Base-by-base conservation (phyloP, 2,329 filamentous ascomycete species). In the Didymella pinodella region DNA sequence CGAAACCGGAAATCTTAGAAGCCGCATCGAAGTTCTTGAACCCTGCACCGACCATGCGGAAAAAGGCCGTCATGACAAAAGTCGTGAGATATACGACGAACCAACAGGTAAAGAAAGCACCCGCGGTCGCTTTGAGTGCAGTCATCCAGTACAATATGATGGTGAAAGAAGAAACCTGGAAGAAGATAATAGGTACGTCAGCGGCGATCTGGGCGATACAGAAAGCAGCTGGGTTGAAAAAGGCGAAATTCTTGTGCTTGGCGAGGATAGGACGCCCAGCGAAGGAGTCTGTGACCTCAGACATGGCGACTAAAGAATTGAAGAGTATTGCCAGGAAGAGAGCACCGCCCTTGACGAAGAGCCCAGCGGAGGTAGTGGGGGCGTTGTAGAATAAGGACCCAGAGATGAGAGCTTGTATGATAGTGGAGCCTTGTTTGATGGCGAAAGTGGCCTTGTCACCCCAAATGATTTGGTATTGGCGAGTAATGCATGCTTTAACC, bases 161-260 rank as follows among this genome's bases (percentile, higher is more conserved):
- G 2, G 82, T 79, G 63, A 90, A 90, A 0, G 79, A 75, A 0
- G 82, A 81, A 16, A 89, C 79, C 65, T 90, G 88, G 61, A 88
- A 81, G 0, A 87, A 52, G 0, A 87, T 66, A 4, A 88, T 78
- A 0, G 86, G 83, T 0, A 84, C 76, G 60, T 85, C 83, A 7
- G 81, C 79, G n/a, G 79, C 31, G 89, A 64, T 75, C 93, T 94
- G 82, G 91, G 94, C 32, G 84, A 79, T 66, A 93, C 83, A 14
- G 85, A 80, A 70, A 89, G 92, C 90, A 7, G 90, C 92, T 0
- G 93, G 92, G 69, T 96, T 92, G 70, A 95, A 96, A 26, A 96
- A 84, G n/a, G 92, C 92, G 72, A 96, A 97, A 49, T 89, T 86
- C 54, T 84, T 80, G 66, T 97, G 93, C 73, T 96, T 96, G 68